A percentile compares a stretch with the other conserved stretches of the same genome.
Evolutionary conservation across 441 rosid species (phyloP).

Genomic region (Adansonia grandidieri): DNA sequence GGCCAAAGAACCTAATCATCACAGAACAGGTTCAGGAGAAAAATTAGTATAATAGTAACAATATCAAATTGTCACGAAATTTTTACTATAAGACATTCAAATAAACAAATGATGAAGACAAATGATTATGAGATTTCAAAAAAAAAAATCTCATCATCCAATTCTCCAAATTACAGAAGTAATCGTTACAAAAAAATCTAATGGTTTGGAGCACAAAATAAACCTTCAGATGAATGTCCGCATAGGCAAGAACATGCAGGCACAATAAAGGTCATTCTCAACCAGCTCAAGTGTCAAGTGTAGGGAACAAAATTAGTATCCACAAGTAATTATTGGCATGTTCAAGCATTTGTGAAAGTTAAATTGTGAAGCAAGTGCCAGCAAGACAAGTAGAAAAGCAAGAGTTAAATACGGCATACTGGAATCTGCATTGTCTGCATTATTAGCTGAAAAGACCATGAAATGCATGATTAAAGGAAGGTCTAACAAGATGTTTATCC

Average conservation of each 20-base stretch:
- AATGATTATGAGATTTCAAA: not conserved
- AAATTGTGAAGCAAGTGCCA: not conserved
- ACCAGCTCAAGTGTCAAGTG: not conserved
- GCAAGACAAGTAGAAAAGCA: not conserved
- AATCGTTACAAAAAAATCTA: not conserved
- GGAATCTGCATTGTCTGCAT: not conserved
- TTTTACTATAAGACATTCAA: not conserved
- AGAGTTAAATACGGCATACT: not conserved
- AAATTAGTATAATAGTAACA: not conserved
- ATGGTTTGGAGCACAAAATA: not conserved
- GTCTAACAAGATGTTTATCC: slow-evolving; percentile 4
- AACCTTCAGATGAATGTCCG: not conserved
- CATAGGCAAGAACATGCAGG: not conserved
- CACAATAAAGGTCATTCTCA: not conserved
- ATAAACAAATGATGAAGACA: not conserved
- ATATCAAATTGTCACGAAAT: not conserved
- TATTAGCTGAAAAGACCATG: not conserved
- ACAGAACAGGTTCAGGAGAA: slow-evolving; percentile 7
- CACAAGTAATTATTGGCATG: not conserved
- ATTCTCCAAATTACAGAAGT: not conserved
- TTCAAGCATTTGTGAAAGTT: not conserved
- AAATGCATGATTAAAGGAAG: not conserved
- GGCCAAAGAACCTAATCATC: slow-evolving; percentile 90
- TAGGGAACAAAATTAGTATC: not conserved
- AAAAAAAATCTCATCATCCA: not conserved